phyloP scores from a whole-genome alignment of 148 eudicot genomes.

The Rhododendron ovatum region DNA sequence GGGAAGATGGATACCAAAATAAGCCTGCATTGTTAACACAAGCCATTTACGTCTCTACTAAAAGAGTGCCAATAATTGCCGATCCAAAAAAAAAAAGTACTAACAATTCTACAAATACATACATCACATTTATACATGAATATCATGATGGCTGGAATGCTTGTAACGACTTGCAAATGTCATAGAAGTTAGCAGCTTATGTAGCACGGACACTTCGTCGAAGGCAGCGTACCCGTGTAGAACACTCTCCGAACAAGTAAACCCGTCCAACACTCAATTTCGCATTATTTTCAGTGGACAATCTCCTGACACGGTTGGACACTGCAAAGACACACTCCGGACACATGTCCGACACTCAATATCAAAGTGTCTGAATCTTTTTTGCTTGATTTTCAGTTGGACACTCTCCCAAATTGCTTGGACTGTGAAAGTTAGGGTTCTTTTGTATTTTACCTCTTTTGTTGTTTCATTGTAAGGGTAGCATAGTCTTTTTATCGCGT shows the following conservation, averaged over 20 bases:
- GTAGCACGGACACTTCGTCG: neutral
- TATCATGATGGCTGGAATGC: neutral
- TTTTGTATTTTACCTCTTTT: neutral
- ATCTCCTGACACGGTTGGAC: neutral
- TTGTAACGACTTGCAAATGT: neutral
- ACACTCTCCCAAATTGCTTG: neutral
- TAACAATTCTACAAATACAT: neutral
- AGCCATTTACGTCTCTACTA: neutral
- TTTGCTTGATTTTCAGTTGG: neutral
- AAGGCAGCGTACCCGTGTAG: neutral
- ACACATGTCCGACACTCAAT: neutral
- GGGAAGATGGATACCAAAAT: conserved; percentile 88
- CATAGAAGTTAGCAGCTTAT: neutral
- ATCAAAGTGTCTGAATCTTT: neutral
- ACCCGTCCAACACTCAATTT: neutral
- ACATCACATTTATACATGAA: neutral
- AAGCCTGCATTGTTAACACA: conserved; percentile 55
- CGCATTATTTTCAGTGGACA: neutral
- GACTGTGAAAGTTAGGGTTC: neutral
- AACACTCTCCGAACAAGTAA: neutral
- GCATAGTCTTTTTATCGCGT: neutral
- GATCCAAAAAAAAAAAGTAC: too few relatives aligned
- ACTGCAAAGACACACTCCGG: neutral
- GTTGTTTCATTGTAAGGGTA: neutral
- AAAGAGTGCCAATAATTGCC: neutral